phyloP scores from a whole-genome alignment of 2,329 filamentous ascomycete genomes.

The Alternaria sp. region DNA sequence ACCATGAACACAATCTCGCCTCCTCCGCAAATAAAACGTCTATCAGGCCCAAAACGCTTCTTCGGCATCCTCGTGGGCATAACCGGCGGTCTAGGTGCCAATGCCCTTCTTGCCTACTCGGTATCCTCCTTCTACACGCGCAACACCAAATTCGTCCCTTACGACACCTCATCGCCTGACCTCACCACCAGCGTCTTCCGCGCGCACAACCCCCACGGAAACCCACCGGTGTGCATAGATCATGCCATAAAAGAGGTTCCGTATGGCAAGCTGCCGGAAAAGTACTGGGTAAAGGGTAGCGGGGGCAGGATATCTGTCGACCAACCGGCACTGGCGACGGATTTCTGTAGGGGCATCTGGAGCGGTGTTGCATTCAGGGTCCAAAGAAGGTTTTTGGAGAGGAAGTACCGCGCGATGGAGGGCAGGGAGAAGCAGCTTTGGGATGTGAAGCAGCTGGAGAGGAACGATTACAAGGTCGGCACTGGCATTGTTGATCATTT shows the following conservation, averaged over 20 bases:
- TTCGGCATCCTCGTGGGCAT: constrained; percentile 46
- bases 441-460: constrained; percentile 46
- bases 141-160: constrained; percentile 49
- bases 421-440: constrained; percentile 47
- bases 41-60: constrained; percentile 41
- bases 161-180: constrained; percentile 40
- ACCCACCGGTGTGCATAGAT: constrained; percentile 49
- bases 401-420: constrained; percentile 44
- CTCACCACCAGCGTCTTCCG: constrained; percentile 32
- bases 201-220: constrained; percentile 46
- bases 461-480: constrained; percentile 46
- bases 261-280: constrained; percentile 41
- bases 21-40: constrained; percentile 41
- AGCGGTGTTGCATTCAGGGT: constrained; percentile 48
- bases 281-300: constrained; percentile 25
- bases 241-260: constrained; percentile 50
- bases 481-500: constrained; percentile 53
- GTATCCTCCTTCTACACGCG: constrained; percentile 48
- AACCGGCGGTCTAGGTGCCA: constrained; percentile 40
- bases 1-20: constrained; percentile 50
- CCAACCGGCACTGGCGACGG: constrained; percentile 42
- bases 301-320: constrained; percentile 36
- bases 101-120: constrained; percentile 46
- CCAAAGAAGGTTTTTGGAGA: constrained; percentile 48
- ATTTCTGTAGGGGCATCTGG: constrained; percentile 52